phyloP scores from a whole-genome alignment of 2,329 filamentous ascomycete species.

The Aspergillus latus region DNA sequence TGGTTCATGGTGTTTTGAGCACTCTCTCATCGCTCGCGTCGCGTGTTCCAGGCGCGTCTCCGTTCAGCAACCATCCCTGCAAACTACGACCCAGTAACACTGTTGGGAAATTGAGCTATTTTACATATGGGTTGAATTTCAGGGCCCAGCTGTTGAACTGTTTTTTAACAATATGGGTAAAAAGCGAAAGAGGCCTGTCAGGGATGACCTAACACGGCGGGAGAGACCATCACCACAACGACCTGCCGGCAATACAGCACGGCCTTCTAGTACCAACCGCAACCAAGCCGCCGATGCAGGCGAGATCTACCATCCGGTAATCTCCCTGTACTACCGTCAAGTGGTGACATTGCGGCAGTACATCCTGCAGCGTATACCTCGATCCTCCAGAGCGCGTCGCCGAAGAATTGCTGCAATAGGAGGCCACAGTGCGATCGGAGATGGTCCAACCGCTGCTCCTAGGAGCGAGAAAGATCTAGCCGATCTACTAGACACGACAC shows the following conservation, averaged over 20 bases:
- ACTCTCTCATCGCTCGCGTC: too few species aligned
- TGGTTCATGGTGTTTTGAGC: too few species aligned
- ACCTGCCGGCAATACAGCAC: conserved; percentile 27
- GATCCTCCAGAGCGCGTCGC: conserved; percentile 59
- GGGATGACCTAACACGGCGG: conserved; percentile 17
- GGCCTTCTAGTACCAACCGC: conserved; percentile 21
- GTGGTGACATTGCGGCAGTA: conserved; percentile 70
- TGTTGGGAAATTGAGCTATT: too few species aligned
- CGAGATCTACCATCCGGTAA: conserved; percentile 56
- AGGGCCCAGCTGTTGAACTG: too few species aligned
- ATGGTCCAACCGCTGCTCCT: conserved; percentile 12
- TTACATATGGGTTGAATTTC: too few species aligned
- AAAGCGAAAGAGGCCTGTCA: conserved; percentile 45
- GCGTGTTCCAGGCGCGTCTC: too few species aligned
- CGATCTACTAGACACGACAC: conserved; percentile 64
- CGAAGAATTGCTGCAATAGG: conserved; percentile 46
- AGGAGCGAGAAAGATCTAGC: conserved; percentile 40
- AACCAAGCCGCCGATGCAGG: conserved; percentile 13
- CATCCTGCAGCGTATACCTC: conserved; percentile 64
- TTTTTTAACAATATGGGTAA: conserved; percentile 15
- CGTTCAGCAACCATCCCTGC: too few species aligned
- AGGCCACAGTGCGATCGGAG: conserved; percentile 12
- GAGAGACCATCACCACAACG: conserved; percentile 22
- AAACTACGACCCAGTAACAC: too few species aligned
- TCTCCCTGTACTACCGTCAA: conserved; percentile 66